A percentile compares a stretch with the other conserved stretches of the same genome.
These are phyloP conservation scores for Kregervanrija fluxuum DNA, from an alignment of 805 yeast species.

Conservation along the genomic window DNA sequence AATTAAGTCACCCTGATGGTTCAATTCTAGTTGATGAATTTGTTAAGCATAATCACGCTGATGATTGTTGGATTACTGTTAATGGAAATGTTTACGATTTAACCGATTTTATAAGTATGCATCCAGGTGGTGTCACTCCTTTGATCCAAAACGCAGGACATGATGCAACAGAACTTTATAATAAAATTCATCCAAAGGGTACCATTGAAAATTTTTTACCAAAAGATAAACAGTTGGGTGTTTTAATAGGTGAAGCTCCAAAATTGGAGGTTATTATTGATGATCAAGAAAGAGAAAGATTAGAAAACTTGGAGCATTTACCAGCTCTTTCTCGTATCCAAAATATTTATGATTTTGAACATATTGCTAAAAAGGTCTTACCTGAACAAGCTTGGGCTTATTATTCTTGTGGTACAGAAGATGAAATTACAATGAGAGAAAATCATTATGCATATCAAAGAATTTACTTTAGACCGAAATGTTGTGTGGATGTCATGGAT, in stretches of 20 bases:
- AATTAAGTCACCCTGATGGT: not conserved
- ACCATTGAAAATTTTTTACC: conserved; percentile 60
- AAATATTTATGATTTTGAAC: conserved; percentile 82
- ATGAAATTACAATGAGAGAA: conserved; percentile 82
- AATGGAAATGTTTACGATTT: conserved; percentile 79
- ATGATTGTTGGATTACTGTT: conserved; percentile 80
- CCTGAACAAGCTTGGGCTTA: conserved; percentile 84
- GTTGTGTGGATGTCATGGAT: conserved; percentile 69
- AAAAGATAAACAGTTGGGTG: conserved; percentile 55
- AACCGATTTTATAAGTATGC: conserved; percentile 40
- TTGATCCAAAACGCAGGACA: conserved; percentile 42
- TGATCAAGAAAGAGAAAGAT: conserved; percentile 37
- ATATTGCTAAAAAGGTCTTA: conserved; percentile 72
- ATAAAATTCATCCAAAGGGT: conserved; percentile 86
- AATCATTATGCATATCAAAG: conserved; percentile 87
- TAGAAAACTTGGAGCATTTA: conserved; percentile 37
- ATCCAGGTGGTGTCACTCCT: conserved; percentile 45
- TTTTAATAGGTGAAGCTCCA: conserved; percentile 28
- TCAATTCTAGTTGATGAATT: conserved; percentile 31
- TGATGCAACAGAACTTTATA: conserved; percentile 62
- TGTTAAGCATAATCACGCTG: conserved; percentile 43
- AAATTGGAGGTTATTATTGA: conserved; percentile 28
- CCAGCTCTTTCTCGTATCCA: conserved; percentile 71
- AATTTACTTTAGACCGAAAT: conserved; percentile 77
- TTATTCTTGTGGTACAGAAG: conserved; percentile 87